These are phyloP conservation scores for Barnettozyma vustinii DNA, from an alignment of 805 yeast genomes.

Conservation along the genomic window DNA sequence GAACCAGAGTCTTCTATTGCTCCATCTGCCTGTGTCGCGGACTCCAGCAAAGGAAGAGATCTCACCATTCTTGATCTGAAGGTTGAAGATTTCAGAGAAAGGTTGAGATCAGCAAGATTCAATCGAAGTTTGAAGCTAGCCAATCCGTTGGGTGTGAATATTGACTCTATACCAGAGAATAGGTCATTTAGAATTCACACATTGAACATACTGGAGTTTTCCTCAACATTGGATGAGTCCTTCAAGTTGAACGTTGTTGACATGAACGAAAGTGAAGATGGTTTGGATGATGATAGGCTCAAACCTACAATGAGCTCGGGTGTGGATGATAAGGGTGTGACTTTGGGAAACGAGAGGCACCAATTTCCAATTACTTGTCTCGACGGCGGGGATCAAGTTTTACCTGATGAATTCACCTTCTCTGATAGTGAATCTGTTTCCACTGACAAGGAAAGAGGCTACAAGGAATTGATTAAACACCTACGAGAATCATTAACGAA, in stretches of 20 bases:
- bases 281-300: not conserved
- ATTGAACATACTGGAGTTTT: not conserved
- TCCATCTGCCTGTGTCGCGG: not conserved
- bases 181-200: not conserved
- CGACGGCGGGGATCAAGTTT: conserved; percentile 3
- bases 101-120: conserved; percentile 2
- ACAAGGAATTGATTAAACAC: not conserved
- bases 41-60: not conserved
- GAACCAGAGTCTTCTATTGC: not conserved
- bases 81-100: conserved; percentile 3
- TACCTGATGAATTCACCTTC: conserved; percentile 3
- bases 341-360: not conserved
- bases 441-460: not conserved
- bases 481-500: not conserved
- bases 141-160: not conserved
- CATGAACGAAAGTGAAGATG: conserved; percentile 5
- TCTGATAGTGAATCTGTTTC: not conserved
- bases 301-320: not conserved
- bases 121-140: not conserved
- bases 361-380: not conserved
- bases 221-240: conserved; percentile 5
- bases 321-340: not conserved
- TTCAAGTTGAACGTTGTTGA: conserved; percentile 6
- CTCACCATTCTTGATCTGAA: not conserved
- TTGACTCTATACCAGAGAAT: not conserved